Evolutionary conservation across 257 asterid species (phyloP).

Genomic region (Dorcoceras hygrometricum): DNA sequence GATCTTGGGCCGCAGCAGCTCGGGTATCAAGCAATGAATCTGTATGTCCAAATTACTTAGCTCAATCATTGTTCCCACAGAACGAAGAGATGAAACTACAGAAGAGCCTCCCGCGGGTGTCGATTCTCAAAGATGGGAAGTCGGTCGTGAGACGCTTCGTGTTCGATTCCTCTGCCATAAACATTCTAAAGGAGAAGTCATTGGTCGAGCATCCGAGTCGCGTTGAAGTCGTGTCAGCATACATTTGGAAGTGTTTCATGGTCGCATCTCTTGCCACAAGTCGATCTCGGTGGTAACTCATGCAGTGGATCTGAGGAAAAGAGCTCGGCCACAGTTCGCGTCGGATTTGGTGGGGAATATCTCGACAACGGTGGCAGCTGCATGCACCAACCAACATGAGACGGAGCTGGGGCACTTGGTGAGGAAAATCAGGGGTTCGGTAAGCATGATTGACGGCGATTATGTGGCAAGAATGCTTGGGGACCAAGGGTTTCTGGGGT

Average conservation of each 20-base stretch:
- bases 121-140: slow-evolving; percentile 3
- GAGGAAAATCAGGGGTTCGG: no score
- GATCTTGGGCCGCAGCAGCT: slow-evolving; percentile 4
- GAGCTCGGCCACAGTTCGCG: neutral
- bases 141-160: slow-evolving; percentile 11
- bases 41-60: slow-evolving; percentile 5
- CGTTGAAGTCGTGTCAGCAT: slow-evolving; percentile 17
- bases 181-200: slow-evolving; percentile 14
- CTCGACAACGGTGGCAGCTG: neutral
- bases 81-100: neutral
- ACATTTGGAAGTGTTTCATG: slow-evolving; percentile 24
- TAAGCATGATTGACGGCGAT: no score
- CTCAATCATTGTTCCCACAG: slow-evolving; percentile 16
- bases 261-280: slow-evolving; percentile 5
- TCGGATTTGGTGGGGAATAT: slow-evolving; percentile 28
- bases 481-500: slow-evolving; percentile 32
- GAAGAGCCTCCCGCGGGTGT: no score
- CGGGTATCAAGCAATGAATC: neutral
- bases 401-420: no score
- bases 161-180: slow-evolving; percentile 3
- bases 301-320: neutral
- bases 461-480: no score
- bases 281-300: neutral
- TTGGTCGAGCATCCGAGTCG: slow-evolving; percentile 10
- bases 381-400: no score